Evolutionary conservation across 768 basidiomycete species (phyloP).

Genomic region (Russula abietina): DNA sequence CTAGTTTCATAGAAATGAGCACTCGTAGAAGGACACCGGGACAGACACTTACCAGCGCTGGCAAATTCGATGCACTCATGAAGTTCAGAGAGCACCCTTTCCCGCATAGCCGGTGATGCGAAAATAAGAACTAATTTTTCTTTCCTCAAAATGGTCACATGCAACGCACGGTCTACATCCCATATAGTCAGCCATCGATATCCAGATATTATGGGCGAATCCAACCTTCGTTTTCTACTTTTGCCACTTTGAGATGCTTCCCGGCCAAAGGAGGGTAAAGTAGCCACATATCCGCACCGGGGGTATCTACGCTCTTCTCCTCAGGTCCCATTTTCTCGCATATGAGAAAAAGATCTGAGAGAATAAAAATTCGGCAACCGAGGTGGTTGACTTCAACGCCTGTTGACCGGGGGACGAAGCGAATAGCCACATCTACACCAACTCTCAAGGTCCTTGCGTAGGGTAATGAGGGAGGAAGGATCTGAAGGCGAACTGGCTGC

Average conservation of each 20-base stretch:
- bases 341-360: conserved; percentile 89
- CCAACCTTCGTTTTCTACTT: conserved; percentile 56
- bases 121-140: conserved; percentile 69
- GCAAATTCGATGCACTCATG: conserved; percentile 83
- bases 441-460: conserved; percentile 74
- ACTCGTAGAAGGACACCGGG: not conserved
- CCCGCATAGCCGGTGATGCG: conserved; percentile 51
- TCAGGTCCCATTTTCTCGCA: conserved; percentile 70
- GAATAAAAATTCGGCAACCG: conserved; percentile 76
- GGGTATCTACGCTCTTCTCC: conserved; percentile 50
- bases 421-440: conserved; percentile 64
- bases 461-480: conserved; percentile 70
- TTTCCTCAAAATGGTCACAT: conserved; percentile 81
- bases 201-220: conserved; percentile 10
- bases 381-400: conserved; percentile 68
- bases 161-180: conserved; percentile 58
- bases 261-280: conserved; percentile 94
- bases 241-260: conserved; percentile 75
- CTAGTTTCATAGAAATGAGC: conserved; percentile 5
- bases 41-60: conserved; percentile 50
- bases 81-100: conserved; percentile 63
- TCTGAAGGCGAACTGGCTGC: conserved; percentile 89
- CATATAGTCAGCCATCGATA: conserved; percentile 3
- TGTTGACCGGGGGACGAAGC: conserved; percentile 71
- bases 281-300: conserved; percentile 79